Base-by-base conservation (phyloP, 257 asterid species). In the Nemophila menziesii region DNA sequence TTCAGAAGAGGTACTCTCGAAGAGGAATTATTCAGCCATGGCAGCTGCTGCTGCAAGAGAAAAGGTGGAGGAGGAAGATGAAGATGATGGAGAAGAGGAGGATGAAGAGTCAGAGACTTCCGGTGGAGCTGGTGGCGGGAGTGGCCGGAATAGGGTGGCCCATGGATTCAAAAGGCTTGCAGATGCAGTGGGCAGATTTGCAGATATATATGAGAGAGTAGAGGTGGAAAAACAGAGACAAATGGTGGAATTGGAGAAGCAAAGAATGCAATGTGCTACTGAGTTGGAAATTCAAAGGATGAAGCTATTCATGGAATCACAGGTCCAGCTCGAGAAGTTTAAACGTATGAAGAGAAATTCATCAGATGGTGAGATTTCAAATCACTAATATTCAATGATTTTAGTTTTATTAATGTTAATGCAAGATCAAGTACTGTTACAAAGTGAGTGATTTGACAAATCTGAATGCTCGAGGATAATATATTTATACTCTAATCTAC, bases 241-340 rank as follows among this genome's bases (percentile, higher is more conserved):
- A 61, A 65, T 89, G 77, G 72, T 83, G 77, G 97, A 89, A 55
- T 47, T 80, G 63, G 97, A 87, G 85, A 83, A 80, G 58, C 86
- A 87, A 44, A 75, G 92, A 63, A 80, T 80, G 89, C 83, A 80
- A 50, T 83, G 83, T 54, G 73, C 89, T 0, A 75, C 72, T 62
- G 97, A 89, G 61, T 64, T 89, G 68, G 97, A 89, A 75, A 64
- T 84, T 53, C 93, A 75, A 65, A 80, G 92, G 58, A 75, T 85
- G 86, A 75, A 85, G 56, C 59, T 78, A 8, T 66, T 72, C 61
- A 66, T 78, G 87, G 92, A 83, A 43, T 74, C 92, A 21, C 93
- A 80, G 62, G 62, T 82, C 46, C 82, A 70, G 46, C 64, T 82
- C 15, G 82, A 82, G 54, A 77, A 71, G 70, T 69, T 79, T 26